These are phyloP conservation scores for Xylaria nigripes DNA, from an alignment of 495 filamentous ascomycete genomes.

Conservation along the genomic window DNA sequence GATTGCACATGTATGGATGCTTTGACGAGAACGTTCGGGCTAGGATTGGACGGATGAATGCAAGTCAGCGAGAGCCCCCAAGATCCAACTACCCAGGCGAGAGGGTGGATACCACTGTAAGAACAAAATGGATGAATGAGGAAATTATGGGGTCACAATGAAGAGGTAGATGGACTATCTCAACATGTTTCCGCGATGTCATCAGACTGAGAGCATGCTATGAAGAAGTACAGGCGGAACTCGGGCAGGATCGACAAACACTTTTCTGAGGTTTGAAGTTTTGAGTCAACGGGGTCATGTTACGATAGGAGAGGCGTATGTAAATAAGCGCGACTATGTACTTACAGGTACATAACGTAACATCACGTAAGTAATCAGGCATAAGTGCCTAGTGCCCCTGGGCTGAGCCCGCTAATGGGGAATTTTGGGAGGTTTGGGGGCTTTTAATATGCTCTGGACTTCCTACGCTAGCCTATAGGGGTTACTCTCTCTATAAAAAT, in stretches of 20 bases:
- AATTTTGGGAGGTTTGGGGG: too few relatives aligned
- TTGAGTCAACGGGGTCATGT: neutral
- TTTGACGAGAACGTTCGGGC: neutral
- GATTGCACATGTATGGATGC: neutral
- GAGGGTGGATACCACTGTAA: neutral
- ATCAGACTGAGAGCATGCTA: neutral
- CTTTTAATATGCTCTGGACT: neutral
- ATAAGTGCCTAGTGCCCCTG: neutral
- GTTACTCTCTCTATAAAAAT: neutral
- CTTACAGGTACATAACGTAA: neutral
- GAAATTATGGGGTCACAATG: neutral
- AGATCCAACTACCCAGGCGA: neutral
- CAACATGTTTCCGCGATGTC: neutral
- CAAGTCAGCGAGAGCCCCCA: neutral
- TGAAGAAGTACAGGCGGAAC: neutral
- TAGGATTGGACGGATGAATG: conserved; percentile 8
- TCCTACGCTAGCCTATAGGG: neutral
- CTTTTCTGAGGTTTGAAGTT: neutral
- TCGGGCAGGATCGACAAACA: neutral
- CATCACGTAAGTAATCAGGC: neutral
- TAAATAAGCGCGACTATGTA: neutral
- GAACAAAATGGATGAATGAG: neutral
- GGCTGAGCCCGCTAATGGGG: neutral
- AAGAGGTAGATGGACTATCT: neutral
- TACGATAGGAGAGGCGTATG: neutral